A percentile compares a stretch with the other conserved stretches of the same genome.
Conservation (phyloP, 768 basidiomycete species). For the Auricularia sp. region DNA sequence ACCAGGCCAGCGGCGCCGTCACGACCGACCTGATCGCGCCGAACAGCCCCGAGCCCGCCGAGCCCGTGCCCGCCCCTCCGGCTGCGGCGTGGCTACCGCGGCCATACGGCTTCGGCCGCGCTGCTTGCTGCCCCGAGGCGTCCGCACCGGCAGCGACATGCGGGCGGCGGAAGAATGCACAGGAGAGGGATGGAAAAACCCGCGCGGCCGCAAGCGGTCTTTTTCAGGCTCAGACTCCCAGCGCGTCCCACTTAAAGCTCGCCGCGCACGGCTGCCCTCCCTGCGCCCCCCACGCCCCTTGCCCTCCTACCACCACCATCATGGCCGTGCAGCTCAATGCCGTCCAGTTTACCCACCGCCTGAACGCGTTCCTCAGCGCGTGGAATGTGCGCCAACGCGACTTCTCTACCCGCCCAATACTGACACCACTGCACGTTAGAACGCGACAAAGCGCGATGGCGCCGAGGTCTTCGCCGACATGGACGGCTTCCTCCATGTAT, state of each 20-base stretch:
- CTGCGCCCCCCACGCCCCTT: background rate
- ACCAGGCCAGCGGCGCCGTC: background rate
- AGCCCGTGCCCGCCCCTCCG: background rate
- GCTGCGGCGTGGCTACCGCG: background rate
- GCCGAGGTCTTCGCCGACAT: constrained; percentile 55
- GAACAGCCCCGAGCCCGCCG: background rate
- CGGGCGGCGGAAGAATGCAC: background rate
- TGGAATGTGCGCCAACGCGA: constrained; percentile 44
- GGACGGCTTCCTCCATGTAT: constrained; percentile 60
- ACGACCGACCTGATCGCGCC: background rate
- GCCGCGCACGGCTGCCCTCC: background rate
- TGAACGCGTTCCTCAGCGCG: constrained; percentile 47
- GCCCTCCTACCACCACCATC: background rate
- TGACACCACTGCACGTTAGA: constrained; percentile 28
- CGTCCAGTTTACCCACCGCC: constrained; percentile 40
- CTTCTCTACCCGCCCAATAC: constrained; percentile 9
- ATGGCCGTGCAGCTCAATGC: constrained; percentile 69
- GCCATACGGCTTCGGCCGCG: background rate
- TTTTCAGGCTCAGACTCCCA: background rate
- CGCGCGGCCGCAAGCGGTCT: background rate
- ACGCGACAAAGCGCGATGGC: constrained; percentile 59
- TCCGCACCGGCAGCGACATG: constrained; percentile 1
- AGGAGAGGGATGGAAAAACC: background rate
- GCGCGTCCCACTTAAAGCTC: background rate
- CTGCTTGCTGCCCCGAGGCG: background rate